Percentiles rank a stretch among this genome's conserved stretches.
These are phyloP conservation scores for Blastocystis sp. DNA, from an alignment of 352 stramenopile genomes.

Conservation along the genomic window DNA sequence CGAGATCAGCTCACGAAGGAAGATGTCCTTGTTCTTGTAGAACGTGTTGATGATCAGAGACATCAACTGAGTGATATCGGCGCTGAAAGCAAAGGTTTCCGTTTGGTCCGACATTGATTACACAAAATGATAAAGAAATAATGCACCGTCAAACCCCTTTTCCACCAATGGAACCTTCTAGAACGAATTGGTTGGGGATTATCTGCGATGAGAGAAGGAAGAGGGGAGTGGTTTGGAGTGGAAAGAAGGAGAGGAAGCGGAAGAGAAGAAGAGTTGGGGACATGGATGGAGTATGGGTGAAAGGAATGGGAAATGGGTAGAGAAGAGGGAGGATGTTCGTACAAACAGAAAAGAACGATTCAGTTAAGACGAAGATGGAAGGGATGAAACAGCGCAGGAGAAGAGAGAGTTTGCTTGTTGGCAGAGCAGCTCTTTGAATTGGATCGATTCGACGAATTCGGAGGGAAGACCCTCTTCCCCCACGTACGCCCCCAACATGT, in stretches of 20 bases:
- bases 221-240: no score
- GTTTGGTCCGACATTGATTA: constrained; percentile 67
- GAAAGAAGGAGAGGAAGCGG: no score
- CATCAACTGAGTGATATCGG: constrained; percentile 98
- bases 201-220: no score
- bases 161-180: neutral
- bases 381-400: no score
- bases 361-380: no score
- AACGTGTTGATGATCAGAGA: constrained; percentile 91
- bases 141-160: neutral
- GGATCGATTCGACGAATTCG: neutral
- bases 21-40: constrained; percentile 99
- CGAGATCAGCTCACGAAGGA: constrained; percentile 80
- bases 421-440: neutral
- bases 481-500: neutral
- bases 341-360: no score
- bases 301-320: no score
- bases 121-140: constrained; percentile 37
- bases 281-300: no score
- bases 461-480: neutral
- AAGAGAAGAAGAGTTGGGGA: no score
- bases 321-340: no score
- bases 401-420: neutral
- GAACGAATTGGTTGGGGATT: no score
- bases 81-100: constrained; percentile 96